Evolutionary conservation across 176 grass and related monocot genomes (phyloP), one percentile per base, ranked within the genome.

Genomic region (Carex myosuroides): DNA sequence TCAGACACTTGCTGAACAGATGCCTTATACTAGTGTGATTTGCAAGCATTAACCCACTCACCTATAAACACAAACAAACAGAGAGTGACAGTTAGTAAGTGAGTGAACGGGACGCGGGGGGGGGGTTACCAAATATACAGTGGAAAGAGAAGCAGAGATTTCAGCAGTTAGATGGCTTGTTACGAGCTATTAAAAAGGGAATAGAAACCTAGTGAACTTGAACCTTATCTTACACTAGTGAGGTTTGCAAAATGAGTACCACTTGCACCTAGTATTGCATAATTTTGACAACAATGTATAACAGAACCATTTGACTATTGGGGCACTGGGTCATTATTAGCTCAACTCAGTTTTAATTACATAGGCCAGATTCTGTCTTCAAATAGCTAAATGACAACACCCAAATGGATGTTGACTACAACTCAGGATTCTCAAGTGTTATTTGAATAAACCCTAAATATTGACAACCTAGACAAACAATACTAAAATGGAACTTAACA

Each of bases 11-110:
- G 87, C 90, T 88, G 82, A 97, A 97, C 74, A 97, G 85, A 80
- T 97, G 95, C 9, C 92, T 90, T 62, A 97, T 97, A 64, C 95
- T 97, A 60, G 95, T 97, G 87, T 97, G 95, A 82, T 97, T 98
- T 46, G 92, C 95, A 75, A 98, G 84, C 95, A 98, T 98, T 70
- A 98, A 69, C 59, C 95, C 95, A 85, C 95, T 98, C 77, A 98
- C 95, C 94, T 97, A 80, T 20, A 55, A 60, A 1, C 64, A n/a
- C 8, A 59, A 26, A 59, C 8, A 73, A 73, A 72, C 6, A 73
- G n/a, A 41, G 17, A 41, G 18, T 8, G 17, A 39, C 7, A 18
- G 32, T 18, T 60, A 44, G 13, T 20, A 46, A 46, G 18, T 71
- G 39, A 44, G 68, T 41, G 5, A 60, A 8, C 0, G 6, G 6